A percentile compares a stretch with the other conserved stretches of the same genome.
These are phyloP conservation scores for Talaromyces rugulosus DNA, from an alignment of 2,329 filamentous ascomycete genomes.

Conservation along the genomic window DNA sequence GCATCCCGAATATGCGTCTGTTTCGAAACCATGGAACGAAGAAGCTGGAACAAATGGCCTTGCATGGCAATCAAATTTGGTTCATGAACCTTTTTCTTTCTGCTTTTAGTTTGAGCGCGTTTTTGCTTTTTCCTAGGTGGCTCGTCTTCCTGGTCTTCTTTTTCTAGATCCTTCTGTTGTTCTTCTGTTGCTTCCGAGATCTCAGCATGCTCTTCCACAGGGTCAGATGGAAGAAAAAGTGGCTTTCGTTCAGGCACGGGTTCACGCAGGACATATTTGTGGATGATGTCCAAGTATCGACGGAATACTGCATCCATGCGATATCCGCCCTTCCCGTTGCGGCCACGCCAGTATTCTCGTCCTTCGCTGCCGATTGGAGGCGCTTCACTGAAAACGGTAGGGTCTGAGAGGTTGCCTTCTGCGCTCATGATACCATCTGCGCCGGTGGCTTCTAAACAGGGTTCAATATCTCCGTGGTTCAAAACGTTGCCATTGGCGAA, in stretches of 20 bases:
- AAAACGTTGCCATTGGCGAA: conserved; percentile 97
- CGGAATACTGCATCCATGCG: conserved; percentile 82
- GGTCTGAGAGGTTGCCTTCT: conserved; percentile 91
- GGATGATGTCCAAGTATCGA: conserved; percentile 85
- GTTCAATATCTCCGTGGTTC: conserved; percentile 69
- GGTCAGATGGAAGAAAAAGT: conserved; percentile 64
- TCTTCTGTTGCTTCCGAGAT: conserved; percentile 6
- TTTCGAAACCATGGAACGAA: conserved; percentile 72
- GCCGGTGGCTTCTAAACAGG: conserved; percentile 76
- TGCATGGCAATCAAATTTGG: conserved; percentile 78
- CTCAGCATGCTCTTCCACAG: conserved; percentile 17
- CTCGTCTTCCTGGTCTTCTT: conserved; percentile 35
- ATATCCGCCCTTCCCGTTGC: conserved; percentile 76
- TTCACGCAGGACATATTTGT: conserved; percentile 67
- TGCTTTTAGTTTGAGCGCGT: conserved; percentile 40
- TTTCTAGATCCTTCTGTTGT: not conserved
- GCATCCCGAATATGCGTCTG: conserved; percentile 83
- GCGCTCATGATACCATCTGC: conserved; percentile 94
- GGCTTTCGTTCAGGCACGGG: conserved; percentile 62
- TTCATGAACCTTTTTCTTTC: conserved; percentile 45
- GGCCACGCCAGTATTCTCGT: conserved; percentile 81
- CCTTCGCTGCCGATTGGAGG: conserved; percentile 63
- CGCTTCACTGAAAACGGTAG: conserved; percentile 71
- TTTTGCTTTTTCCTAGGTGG: conserved; percentile 49
- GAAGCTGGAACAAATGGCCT: conserved; percentile 86